Conservation (phyloP, 371 early-diverging fungal genomes). For the Lichtheimia corymbifera region DNA sequence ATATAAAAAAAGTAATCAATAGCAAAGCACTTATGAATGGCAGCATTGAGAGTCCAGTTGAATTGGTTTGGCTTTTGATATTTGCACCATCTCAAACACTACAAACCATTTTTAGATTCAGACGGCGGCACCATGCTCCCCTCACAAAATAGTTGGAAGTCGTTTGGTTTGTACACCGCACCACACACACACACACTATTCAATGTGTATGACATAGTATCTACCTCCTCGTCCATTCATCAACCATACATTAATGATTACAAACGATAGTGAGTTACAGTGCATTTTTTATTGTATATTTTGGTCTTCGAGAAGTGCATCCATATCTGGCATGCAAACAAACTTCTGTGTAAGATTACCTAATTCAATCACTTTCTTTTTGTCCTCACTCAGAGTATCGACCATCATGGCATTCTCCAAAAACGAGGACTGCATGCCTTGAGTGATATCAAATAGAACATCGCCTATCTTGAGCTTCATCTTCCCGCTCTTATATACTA, state of each 20-base stretch:
- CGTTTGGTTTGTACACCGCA: too few relatives aligned
- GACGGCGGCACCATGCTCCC: too few relatives aligned
- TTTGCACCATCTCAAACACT: too few relatives aligned
- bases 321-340: conserved; percentile 68
- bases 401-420: conserved; percentile 64
- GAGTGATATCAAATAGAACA: conserved; percentile 61
- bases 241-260: too few relatives aligned
- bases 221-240: too few relatives aligned
- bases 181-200: too few relatives aligned
- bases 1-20: conserved; percentile 13
- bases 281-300: too few relatives aligned
- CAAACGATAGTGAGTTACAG: too few relatives aligned
- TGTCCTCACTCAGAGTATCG: conserved; percentile 49
- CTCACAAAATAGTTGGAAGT: too few relatives aligned
- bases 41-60: neutral
- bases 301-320: conserved; percentile 40
- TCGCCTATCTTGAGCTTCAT: conserved; percentile 71
- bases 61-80: too few relatives aligned
- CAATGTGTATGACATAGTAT: too few relatives aligned
- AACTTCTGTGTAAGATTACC: conserved; percentile 66
- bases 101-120: too few relatives aligned
- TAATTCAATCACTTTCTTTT: conserved; percentile 58
- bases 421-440: conserved; percentile 62
- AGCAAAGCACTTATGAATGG: conserved; percentile 11
- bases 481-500: conserved; percentile 73